Percentiles rank a stretch among this genome's conserved stretches.
Evolutionary conservation across 768 basidiomycete genomes (phyloP).

Genomic region (Chlorophyllum brunneum): DNA sequence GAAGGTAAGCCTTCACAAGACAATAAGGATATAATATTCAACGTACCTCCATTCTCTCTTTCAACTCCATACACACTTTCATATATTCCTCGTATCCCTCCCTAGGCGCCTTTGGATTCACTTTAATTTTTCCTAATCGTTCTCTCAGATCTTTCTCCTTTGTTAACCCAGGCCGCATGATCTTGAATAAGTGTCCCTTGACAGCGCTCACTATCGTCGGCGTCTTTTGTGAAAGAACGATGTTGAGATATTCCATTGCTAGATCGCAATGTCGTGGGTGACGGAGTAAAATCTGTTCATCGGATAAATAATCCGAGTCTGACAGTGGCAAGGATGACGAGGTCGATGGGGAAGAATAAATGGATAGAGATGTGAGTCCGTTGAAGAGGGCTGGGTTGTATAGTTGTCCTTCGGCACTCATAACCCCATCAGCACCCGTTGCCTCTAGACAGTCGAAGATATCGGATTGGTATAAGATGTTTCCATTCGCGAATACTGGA

Average conservation of each 20-base stretch:
- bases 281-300: constrained; percentile 32
- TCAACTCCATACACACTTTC: constrained; percentile 43
- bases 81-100: constrained; percentile 10
- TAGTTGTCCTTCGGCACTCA: constrained; percentile 93
- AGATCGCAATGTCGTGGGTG: constrained; percentile 62
- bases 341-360: constrained; percentile 11
- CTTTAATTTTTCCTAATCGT: constrained; percentile 51
- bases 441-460: constrained; percentile 71
- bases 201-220: constrained; percentile 70
- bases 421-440: constrained; percentile 89
- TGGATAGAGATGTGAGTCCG: constrained; percentile 22
- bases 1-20: not conserved
- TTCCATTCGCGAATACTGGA: constrained; percentile 97
- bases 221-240: constrained; percentile 69
- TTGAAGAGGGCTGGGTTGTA: constrained; percentile 87
- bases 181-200: constrained; percentile 91
- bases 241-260: constrained; percentile 83
- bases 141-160: constrained; percentile 71
- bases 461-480: constrained; percentile 86
- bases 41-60: constrained; percentile 46
- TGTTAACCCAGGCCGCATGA: constrained; percentile 75
- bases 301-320: constrained; percentile 20
- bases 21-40: constrained; percentile 5
- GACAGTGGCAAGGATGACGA: not conserved
- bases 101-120: constrained; percentile 18